Evolutionary conservation across 306 rosid genomes (phyloP).

Genomic region (Carpinus viminea): DNA sequence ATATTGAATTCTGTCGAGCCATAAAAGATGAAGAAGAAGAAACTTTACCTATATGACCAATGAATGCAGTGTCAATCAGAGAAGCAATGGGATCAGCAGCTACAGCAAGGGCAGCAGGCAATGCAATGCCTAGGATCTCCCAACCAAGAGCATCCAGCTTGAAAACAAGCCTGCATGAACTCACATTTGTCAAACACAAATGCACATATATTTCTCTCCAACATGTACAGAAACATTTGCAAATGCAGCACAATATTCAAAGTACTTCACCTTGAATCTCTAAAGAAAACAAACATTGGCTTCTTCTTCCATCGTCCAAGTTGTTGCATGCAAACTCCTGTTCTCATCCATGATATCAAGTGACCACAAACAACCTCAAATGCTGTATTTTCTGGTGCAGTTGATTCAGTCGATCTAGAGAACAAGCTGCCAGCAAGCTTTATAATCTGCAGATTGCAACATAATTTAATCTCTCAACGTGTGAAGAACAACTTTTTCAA

Average conservation of each 20-base stretch:
- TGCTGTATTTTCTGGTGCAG: not conserved
- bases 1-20: too few species aligned
- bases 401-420: constrained; percentile 3
- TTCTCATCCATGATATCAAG: constrained; percentile 47
- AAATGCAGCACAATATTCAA: not conserved
- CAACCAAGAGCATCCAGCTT: constrained; percentile 69
- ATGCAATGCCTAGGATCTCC: constrained; percentile 81
- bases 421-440: constrained; percentile 7
- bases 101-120: constrained; percentile 92
- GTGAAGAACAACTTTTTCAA: too few species aligned
- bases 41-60: constrained; percentile 82
- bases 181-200: constrained; percentile 19
- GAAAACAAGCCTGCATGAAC: constrained; percentile 55
- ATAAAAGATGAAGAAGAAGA: too few species aligned
- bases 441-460: constrained; percentile 23
- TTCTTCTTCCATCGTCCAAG: constrained; percentile 52
- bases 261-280: constrained; percentile 67
- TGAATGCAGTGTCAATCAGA: constrained; percentile 92
- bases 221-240: not conserved
- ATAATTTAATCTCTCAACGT: not conserved
- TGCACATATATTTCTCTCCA: too few species aligned
- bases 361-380: not conserved
- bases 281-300: constrained; percentile 84
- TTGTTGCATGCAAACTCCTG: constrained; percentile 15
- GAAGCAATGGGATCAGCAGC: constrained; percentile 99